These are phyloP conservation scores for Carex pumila DNA, from an alignment of 176 grass and related monocot species.

Conservation along the genomic window DNA sequence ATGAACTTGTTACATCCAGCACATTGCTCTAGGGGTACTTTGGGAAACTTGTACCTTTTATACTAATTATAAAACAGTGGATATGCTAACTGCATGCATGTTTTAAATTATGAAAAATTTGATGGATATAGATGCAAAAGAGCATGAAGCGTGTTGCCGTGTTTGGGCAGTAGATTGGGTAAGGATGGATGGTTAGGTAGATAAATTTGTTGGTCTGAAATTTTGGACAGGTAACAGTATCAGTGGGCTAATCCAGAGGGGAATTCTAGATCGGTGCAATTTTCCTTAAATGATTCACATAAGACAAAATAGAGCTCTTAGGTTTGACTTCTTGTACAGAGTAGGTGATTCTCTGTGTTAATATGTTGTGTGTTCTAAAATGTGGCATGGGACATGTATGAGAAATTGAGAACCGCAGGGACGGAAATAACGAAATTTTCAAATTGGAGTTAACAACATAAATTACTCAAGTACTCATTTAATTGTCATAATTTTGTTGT, in stretches of 20 bases:
- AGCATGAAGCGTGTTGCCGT: background rate
- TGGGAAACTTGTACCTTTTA: background rate
- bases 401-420: too few species aligned
- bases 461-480: too few species aligned
- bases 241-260: background rate
- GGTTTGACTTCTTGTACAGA: background rate
- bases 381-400: background rate
- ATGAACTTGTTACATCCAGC: background rate
- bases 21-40: background rate
- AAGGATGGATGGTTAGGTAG: background rate
- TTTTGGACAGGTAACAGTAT: background rate
- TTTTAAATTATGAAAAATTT: background rate
- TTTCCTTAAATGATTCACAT: background rate
- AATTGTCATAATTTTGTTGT: too few species aligned
- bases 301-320: conserved; percentile 3
- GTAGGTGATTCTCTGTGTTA: background rate
- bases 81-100: background rate
- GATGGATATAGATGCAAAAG: background rate
- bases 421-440: too few species aligned
- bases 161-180: background rate
- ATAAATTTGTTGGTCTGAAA: background rate
- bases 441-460: background rate
- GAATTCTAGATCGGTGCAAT: background rate
- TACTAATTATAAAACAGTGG: background rate
- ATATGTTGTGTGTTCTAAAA: background rate